phyloP scores from a whole-genome alignment of 176 grass and related monocot species.

The Paspalum vaginatum region DNA sequence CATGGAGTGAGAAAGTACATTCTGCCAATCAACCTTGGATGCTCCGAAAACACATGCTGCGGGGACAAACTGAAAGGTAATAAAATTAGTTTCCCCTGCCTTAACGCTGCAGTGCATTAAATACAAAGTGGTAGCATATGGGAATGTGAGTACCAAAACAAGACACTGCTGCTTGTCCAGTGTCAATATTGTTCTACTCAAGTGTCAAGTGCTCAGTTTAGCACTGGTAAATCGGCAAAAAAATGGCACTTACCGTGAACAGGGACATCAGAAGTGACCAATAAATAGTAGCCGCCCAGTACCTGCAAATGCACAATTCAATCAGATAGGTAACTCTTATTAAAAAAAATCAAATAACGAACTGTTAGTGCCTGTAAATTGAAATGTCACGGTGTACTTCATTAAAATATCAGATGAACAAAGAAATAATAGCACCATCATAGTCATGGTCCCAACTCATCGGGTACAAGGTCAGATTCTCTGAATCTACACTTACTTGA shows the following conservation, averaged over 20 bases:
- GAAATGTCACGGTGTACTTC: conserved; percentile 4
- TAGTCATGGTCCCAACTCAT: neutral
- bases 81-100: neutral
- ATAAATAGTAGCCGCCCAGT: conserved; percentile 67
- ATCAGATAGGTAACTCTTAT: conserved; percentile 1
- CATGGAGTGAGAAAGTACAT: conserved; percentile 67
- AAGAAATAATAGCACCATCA: neutral
- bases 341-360: conserved; percentile 7
- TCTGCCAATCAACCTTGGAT: conserved; percentile 80
- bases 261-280: conserved; percentile 91
- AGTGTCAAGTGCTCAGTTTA: neutral
- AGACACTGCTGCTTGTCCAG: neutral
- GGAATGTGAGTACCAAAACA: neutral
- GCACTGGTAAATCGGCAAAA: conserved; percentile 1
- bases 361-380: neutral
- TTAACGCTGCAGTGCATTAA: neutral
- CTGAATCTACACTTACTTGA: conserved; percentile 56
- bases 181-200: neutral
- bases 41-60: conserved; percentile 81
- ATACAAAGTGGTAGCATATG: conserved; percentile 17
- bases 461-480: neutral
- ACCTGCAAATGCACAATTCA: conserved; percentile 48
- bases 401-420: neutral
- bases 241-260: conserved; percentile 68
- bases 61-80: conserved; percentile 75